Conservation (phyloP, 2,329 filamentous ascomycete genomes). For the Alternaria sp. region DNA sequence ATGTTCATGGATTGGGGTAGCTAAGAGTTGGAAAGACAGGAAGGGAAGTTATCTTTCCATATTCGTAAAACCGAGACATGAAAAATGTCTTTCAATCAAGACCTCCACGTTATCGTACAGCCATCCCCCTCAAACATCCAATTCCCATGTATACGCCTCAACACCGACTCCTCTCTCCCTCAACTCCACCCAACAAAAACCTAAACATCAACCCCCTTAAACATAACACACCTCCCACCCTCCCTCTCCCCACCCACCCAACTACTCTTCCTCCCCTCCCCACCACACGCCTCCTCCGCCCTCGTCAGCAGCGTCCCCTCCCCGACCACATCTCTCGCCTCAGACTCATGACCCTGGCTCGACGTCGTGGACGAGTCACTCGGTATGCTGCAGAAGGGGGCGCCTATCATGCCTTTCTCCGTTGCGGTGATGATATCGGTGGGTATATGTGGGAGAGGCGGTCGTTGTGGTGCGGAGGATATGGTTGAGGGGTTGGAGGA, state of each 20-base stretch:
- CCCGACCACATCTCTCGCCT: background rate
- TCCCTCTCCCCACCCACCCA: background rate
- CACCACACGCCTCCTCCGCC: slow-evolving; percentile 17
- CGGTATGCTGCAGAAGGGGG: background rate
- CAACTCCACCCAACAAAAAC: no score
- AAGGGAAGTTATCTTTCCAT: background rate
- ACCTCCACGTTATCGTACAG: background rate
- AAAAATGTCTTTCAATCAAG: background rate
- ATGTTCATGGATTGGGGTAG: background rate
- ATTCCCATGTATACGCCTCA: background rate
- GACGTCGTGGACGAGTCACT: background rate
- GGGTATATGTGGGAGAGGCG: background rate
- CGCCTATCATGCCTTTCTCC: slow-evolving; percentile 30
- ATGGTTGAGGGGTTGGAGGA: background rate
- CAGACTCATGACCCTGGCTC: background rate
- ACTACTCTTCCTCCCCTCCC: slow-evolving; percentile 4
- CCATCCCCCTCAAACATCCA: background rate
- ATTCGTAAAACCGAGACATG: background rate
- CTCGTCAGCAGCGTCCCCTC: slow-evolving; percentile 3
- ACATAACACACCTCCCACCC: slow-evolving; percentile 22
- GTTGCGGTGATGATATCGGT: slow-evolving; percentile 27
- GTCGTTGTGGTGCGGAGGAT: background rate
- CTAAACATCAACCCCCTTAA: slow-evolving; percentile 28
- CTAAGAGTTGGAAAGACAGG: background rate
- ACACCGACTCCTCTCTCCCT: no score